Base-by-base conservation (phyloP, 208 protist genomes). In the Crithidia acanthocephali region DNA sequence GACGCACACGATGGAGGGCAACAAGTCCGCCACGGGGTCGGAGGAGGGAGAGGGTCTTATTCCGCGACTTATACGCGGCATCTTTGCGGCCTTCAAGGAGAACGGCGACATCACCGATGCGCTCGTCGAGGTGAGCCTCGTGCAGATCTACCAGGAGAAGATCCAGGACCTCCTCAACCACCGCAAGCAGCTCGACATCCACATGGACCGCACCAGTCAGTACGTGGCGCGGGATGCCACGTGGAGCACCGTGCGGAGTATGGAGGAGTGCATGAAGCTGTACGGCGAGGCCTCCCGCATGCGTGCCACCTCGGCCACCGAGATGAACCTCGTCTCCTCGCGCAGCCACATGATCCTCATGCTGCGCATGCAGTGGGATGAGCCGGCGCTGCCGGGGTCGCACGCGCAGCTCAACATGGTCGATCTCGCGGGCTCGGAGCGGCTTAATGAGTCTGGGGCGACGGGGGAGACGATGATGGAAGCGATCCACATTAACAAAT, bases 401-500 rank as follows among this genome's bases (percentile, higher is more conserved):
- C 86, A 81, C 59, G 87, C 92, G 35, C 93, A 96, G 67, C 81
- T 98, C 22, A 98, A 96, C 70, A 82, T 99, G 63, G 84, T 98
- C 45, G 97, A 99, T 72, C 88, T 99, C 35, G 97, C 97, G 15
- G 97, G 97, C 27, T 93, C 83, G 40, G 96, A 99, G 83, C 79
- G 90, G 32, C 59, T 97, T 10, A 68, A 83, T 33, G 84, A 97
- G 68, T 97, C 93, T 25, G 89, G 92, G 7, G 88, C 85, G n/a
- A 90, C 76, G 0, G 95, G 94, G 22, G 91, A 97, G 30, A 73
- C 59, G 45, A 88, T 98, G 80, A 95, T 84, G 80, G 95, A 98
- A 83, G 91, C 94, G 11, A 93, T 95, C 45, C 81, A 91, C 60
- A 98, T 98, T 65, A 98, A 98, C 85, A 96, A 97, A 68, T 98